Evolutionary conservation across 1,284 basidiomycete genomes (phyloP), one percentile per base, ranked within the genome.

Genomic region (Trichosporon coremiiforme): DNA sequence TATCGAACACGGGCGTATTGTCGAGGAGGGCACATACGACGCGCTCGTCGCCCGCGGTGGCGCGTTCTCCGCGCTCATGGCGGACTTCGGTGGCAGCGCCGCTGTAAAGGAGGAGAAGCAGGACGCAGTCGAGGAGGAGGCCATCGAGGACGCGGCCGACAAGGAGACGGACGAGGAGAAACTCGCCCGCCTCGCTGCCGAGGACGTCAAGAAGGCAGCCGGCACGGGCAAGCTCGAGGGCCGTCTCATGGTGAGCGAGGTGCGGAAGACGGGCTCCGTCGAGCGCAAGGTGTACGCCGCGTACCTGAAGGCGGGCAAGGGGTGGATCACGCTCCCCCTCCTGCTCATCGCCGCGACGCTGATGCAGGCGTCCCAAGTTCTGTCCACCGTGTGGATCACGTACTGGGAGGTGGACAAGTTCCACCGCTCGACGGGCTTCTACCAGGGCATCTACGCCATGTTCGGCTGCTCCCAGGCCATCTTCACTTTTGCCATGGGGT

Each of bases 391-490:
- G 68, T 89, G 88, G 70, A 83, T 91, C 20, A 88, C 90, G 8
- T 91, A 89, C 88, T 92, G 90, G 90, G 87, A 91, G 78, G 85
- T 85, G 60, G 86, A 90, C 68, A 29, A 70, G 33, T 78, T 73
- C 65, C 53, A 66, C 62, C 53, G 67, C 53, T n/a, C 73, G 22
- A 74, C 68, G 35, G 87, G 86, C 3, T 88, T 90, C 76, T 92
- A 93, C 80, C 90, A 91, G 80, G 87, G 86, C 10, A 80, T 93
- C 25, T 93, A 93, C 76, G 90, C 89, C 10, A 85, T 85, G 63
- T 83, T 93, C 1, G 91, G 85, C 8, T 17, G 81, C 0, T 55
- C 73, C 0, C 75, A 78, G 76, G 87, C 91, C 0, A 38, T 89
- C 12, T 89, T 89, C 78, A 90, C 89, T 0, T 90, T 93, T 78